Conservation (phyloP, 1,139 yeast genomes). For the Geotrichum bryndzae region DNA sequence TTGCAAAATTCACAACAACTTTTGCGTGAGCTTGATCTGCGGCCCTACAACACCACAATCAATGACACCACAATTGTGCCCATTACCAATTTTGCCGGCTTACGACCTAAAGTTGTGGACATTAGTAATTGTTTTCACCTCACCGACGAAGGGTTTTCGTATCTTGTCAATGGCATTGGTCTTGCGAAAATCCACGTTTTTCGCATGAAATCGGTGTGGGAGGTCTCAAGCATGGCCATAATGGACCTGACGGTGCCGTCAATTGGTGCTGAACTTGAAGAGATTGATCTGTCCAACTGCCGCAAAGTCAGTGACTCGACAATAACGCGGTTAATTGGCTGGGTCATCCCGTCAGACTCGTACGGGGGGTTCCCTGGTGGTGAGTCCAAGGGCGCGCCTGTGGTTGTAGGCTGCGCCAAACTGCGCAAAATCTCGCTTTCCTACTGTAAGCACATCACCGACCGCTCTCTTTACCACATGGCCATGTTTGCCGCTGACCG, state of each 20-base stretch:
- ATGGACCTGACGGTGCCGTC: slow-evolving; percentile 67
- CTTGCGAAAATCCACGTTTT: slow-evolving; percentile 51
- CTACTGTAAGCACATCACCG: slow-evolving; percentile 70
- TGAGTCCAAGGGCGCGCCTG: slow-evolving; percentile 16
- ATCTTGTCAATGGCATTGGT: slow-evolving; percentile 65
- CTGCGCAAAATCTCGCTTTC: slow-evolving; percentile 52
- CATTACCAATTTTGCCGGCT: slow-evolving; percentile 65
- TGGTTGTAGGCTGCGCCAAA: slow-evolving; percentile 51
- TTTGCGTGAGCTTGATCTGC: slow-evolving; percentile 47
- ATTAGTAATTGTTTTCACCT: slow-evolving; percentile 70
- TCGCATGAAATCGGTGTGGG: slow-evolving; percentile 69
- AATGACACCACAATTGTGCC: slow-evolving; percentile 52
- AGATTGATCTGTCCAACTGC: slow-evolving; percentile 64
- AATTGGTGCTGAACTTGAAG: slow-evolving; percentile 53
- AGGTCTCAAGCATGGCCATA: slow-evolving; percentile 70
- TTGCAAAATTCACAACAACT: slow-evolving; percentile 52
- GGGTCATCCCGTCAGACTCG: slow-evolving; percentile 33
- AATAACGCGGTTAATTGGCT: slow-evolving; percentile 58
- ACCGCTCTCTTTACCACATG: slow-evolving; percentile 57
- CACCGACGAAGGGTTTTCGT: slow-evolving; percentile 67
- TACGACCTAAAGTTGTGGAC: slow-evolving; percentile 55
- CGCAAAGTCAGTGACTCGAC: slow-evolving; percentile 68
- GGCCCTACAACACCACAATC: slow-evolving; percentile 54
- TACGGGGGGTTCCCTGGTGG: slow-evolving; percentile 5
- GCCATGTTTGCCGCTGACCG: slow-evolving; percentile 53